phyloP scores from a whole-genome alignment of 345 rosid genomes.

The Leavenworthia alabamica region DNA sequence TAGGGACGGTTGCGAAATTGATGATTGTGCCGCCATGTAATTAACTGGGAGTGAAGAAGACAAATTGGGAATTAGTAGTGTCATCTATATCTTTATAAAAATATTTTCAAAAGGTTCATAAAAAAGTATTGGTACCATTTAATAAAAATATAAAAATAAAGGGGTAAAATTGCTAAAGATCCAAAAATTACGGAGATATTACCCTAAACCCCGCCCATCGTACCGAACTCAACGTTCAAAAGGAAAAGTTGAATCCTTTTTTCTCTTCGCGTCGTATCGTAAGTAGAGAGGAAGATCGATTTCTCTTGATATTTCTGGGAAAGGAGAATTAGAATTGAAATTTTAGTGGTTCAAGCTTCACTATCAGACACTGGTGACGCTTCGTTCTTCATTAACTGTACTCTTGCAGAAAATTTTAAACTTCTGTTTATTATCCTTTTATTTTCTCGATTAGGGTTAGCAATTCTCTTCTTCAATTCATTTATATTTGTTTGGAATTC shows the following conservation, averaged over 20 bases:
- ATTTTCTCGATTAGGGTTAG: neutral
- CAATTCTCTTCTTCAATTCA: neutral
- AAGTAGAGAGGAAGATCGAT: neutral
- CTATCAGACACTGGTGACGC: slow-evolving; percentile 16
- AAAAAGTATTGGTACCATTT: neutral
- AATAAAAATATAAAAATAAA: neutral
- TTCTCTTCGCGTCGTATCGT: slow-evolving; percentile 17
- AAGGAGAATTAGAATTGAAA: neutral
- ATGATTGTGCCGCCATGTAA: no score
- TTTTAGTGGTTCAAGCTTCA: neutral
- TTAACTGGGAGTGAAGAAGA: no score
- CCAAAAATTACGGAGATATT: slow-evolving; percentile 20
- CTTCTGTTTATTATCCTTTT: no score
- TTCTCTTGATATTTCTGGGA: neutral
- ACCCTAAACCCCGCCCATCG: slow-evolving; percentile 31
- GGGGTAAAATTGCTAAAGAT: slow-evolving; percentile 11
- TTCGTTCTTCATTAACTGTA: slow-evolving; percentile 5
- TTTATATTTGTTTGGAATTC: neutral
- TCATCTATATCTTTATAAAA: no score
- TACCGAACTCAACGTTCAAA: slow-evolving; percentile 31
- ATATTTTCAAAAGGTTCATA: no score
- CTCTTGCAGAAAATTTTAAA: no score
- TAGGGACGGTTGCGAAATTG: no score
- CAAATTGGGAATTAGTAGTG: no score
- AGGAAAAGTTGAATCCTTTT: slow-evolving; percentile 9